These are phyloP conservation scores for Salix purpurea DNA, from an alignment of 345 rosid species.

Conservation along the genomic window DNA sequence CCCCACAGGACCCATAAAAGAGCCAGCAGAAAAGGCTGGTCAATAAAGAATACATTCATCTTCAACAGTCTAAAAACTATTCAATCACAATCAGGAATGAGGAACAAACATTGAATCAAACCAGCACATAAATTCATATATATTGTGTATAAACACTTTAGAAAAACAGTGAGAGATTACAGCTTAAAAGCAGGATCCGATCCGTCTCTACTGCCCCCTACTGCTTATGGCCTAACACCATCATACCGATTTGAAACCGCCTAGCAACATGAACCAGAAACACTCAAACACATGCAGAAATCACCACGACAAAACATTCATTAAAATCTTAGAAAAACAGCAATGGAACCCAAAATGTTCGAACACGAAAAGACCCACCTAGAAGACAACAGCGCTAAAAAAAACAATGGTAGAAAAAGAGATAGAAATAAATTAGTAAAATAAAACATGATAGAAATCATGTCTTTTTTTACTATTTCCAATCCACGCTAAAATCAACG, in stretches of 20 bases:
- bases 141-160: conserved; percentile 25
- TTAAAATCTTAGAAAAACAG: neutral
- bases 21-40: neutral
- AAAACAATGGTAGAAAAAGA: neutral
- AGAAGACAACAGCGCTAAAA: neutral
- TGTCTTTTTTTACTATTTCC: neutral
- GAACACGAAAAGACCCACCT: neutral
- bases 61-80: neutral
- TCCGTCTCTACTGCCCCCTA: conserved; percentile 22
- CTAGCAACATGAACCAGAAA: neutral
- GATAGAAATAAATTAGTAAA: neutral
- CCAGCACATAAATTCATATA: conserved; percentile 37
- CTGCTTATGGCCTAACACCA: conserved; percentile 18
- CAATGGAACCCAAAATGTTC: conserved; percentile 2
- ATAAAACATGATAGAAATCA: conserved; percentile 5
- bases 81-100: neutral
- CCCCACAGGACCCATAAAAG: neutral
- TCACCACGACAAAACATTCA: neutral
- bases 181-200: neutral
- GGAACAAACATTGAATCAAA: conserved; percentile 12
- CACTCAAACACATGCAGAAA: neutral
- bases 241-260: conserved; percentile 14
- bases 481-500: conserved; percentile 24
- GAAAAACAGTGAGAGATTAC: conserved; percentile 34
- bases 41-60: neutral